A percentile compares a stretch with the other conserved stretches of the same genome.
Evolutionary conservation across 495 filamentous ascomycete species (phyloP).

Genomic region (Hyphodiscus hymeniophilus): DNA sequence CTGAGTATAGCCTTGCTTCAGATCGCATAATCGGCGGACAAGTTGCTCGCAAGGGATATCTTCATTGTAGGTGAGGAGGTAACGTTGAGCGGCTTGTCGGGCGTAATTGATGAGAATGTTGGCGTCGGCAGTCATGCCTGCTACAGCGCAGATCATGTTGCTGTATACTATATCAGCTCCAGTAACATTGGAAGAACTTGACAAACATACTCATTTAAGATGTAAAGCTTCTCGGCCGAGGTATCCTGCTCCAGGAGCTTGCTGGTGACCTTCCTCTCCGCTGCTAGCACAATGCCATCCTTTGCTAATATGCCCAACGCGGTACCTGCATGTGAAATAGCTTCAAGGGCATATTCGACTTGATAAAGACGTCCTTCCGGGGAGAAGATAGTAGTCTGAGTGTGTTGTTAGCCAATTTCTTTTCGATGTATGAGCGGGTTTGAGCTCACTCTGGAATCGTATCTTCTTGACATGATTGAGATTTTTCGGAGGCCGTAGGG

Average conservation of each 20-base stretch:
- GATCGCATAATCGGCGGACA: constrained; percentile 89
- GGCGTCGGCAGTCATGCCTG: constrained; percentile 97
- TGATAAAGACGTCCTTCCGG: constrained; percentile 97
- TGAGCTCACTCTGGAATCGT: constrained; percentile 84
- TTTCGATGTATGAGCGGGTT: constrained; percentile 9
- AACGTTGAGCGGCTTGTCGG: constrained; percentile 89
- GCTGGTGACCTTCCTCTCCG: constrained; percentile 99
- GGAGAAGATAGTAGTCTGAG: constrained; percentile 97
- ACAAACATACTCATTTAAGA: constrained; percentile 80
- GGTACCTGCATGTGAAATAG: constrained; percentile 96
- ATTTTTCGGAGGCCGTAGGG: background rate
- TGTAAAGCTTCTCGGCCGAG: constrained; percentile 98
- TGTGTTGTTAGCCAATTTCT: constrained; percentile 32
- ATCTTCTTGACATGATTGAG: constrained; percentile 83
- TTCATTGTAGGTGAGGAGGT: constrained; percentile 98
- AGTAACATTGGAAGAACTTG: background rate
- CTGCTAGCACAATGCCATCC: constrained; percentile 96
- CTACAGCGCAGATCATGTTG: constrained; percentile 99
- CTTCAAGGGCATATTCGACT: constrained; percentile 98
- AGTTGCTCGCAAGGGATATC: constrained; percentile 99
- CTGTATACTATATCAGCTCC: constrained; percentile 34
- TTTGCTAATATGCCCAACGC: constrained; percentile 93
- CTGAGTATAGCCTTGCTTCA: constrained; percentile 99
- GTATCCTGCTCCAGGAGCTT: constrained; percentile 99
- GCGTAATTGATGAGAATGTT: constrained; percentile 99